Conservation (phyloP, 805 yeast species). For the Danielia reshetovae region DNA sequence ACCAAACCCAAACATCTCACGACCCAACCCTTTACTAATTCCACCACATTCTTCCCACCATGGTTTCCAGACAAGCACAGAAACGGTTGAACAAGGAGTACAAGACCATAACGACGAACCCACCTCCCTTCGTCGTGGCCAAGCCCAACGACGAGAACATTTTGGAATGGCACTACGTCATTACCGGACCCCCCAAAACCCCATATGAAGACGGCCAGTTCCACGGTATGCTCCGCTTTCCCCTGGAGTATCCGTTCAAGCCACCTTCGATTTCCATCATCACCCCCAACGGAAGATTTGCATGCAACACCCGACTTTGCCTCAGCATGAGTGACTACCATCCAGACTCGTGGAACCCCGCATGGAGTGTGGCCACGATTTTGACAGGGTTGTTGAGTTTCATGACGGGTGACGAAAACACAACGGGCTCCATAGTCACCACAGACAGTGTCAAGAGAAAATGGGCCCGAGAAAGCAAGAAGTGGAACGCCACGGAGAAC, state of each 20-base stretch:
- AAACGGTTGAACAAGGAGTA: constrained; percentile 72
- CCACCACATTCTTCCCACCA: constrained; percentile 6
- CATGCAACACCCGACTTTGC: constrained; percentile 77
- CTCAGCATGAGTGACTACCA: constrained; percentile 93
- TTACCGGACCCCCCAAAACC: constrained; percentile 88
- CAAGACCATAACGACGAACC: constrained; percentile 67
- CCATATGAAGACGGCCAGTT: constrained; percentile 85
- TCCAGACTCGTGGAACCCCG: constrained; percentile 94
- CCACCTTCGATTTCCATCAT: constrained; percentile 88
- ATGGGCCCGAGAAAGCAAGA: constrained; percentile 56
- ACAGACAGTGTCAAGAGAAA: constrained; percentile 52
- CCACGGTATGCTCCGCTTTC: constrained; percentile 83
- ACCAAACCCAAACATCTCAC: not conserved
- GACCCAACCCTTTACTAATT: not conserved
- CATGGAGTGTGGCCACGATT: constrained; percentile 91
- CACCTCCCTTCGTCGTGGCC: constrained; percentile 82
- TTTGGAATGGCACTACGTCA: constrained; percentile 89
- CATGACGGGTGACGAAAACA: constrained; percentile 83
- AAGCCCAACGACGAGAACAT: constrained; percentile 85
- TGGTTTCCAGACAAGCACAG: constrained; percentile 41
- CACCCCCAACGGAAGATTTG: constrained; percentile 88
- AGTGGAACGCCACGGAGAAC: constrained; percentile 57
- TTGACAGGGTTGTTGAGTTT: constrained; percentile 83
- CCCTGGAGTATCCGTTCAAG: constrained; percentile 82
- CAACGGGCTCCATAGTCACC: constrained; percentile 78